Evolutionary conservation across 2,329 filamentous ascomycete species (phyloP), one percentile per base, ranked within the genome.

Genomic region (Chalaropsis ovoidea): DNA sequence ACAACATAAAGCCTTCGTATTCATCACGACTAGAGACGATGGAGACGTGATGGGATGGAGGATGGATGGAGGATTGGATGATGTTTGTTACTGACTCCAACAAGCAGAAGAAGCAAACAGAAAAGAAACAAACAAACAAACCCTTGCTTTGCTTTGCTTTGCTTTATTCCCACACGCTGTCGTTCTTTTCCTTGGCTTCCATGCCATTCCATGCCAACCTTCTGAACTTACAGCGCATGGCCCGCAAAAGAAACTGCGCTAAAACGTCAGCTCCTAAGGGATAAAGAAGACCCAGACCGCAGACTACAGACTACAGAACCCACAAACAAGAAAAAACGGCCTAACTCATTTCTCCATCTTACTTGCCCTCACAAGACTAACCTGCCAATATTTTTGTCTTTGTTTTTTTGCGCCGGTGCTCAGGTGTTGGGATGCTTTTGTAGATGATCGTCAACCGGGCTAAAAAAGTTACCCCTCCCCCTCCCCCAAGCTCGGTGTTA

Each of bases 1-100:
- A n/a, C n/a, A n/a, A n/a, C 31, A n/a, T n/a, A 43, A 43, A 22
- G 45, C 22, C 17, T 56, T 56, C 22, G 52, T 56, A 56, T 56
- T 56, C 11, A 56, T 7, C 52, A 56, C 7, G 27, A 11, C 52
- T 31, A 31, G 27, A 54, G 49, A 27, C 22, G 22, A 54, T 54
- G 49, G 49, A n/a, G 22, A 19, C 22, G 22, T 24, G 19, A 56
- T 31, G 10, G 24, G 11, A 31, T 56, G 52, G 22, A 56, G 52
- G 52, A 56, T 56, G 4, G 8, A 31, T 22, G 49, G 27, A 31
- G 1, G 42, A n/a, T 13, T 15, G 42, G 13, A 43, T 13, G 52
- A 56, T n/a, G 22, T 56, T 56, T 35, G 52, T 11, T 13, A n/a
- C 11, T 31, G 17, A 31, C 52, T 56, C 22, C 22, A 56, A 31